phyloP scores from a whole-genome alignment of 1,284 basidiomycete genomes.

The Leucoagaricus sp. region DNA sequence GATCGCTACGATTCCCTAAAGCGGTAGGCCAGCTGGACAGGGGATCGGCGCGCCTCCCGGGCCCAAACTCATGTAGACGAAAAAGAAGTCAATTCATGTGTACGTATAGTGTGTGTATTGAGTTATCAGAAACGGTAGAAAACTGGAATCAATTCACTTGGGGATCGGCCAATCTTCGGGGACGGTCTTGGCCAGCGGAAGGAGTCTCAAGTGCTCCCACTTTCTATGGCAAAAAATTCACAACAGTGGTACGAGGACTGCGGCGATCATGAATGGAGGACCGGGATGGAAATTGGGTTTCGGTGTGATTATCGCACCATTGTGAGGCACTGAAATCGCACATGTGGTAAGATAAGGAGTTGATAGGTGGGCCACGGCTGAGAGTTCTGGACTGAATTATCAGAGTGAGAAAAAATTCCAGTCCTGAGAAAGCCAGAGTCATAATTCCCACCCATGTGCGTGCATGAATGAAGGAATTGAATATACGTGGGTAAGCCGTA shows the following conservation, averaged over 20 bases:
- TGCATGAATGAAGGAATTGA: not conserved
- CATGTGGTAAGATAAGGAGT: slow-evolving; percentile 8
- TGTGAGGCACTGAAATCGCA: not conserved
- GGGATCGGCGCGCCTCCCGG: not conserved
- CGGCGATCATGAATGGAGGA: not conserved
- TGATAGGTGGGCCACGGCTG: not conserved
- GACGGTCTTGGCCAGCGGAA: not conserved
- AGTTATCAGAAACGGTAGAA: not conserved
- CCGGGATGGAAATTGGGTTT: not conserved
- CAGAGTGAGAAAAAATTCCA: not conserved
- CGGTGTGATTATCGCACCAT: not conserved
- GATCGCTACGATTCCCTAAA: not conserved
- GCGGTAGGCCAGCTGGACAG: not conserved
- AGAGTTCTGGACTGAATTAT: not conserved
- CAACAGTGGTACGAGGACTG: not conserved
- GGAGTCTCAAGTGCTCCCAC: not conserved
- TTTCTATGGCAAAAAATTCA: not conserved
- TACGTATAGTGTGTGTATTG: not conserved
- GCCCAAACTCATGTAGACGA: not conserved
- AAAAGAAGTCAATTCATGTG: not conserved
- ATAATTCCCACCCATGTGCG: not conserved
- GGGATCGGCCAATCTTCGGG: not conserved
- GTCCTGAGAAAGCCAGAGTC: not conserved
- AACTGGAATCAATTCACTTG: not conserved
- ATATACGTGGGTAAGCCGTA: not conserved